Evolutionary conservation across 192 early-diverging fungal species (phyloP).

Genomic region (Dispira parvispora): DNA sequence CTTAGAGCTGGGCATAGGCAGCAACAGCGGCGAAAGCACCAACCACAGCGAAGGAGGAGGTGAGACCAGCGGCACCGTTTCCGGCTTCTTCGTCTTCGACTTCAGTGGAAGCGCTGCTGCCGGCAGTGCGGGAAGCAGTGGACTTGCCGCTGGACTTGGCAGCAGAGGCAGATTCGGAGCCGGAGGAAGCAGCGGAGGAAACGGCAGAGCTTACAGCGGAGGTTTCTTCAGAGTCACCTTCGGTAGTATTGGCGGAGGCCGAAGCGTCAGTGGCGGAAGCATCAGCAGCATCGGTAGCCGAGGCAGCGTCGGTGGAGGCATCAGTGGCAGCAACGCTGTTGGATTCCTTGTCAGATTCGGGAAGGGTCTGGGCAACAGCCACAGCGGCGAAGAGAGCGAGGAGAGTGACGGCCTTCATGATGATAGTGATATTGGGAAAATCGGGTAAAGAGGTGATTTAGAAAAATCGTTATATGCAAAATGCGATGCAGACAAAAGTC

Average conservation of each 20-base stretch:
- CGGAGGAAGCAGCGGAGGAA: background rate
- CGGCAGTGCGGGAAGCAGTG: background rate
- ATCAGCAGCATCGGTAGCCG: background rate
- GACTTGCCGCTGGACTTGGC: no score
- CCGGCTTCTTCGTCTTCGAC: background rate
- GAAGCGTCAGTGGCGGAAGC: background rate
- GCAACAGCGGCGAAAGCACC: constrained; percentile 1
- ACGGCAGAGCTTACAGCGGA: background rate
- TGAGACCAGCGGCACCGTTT: background rate
- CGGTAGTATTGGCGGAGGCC: no score
- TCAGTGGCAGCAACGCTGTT: background rate
- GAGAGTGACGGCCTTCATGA: background rate
- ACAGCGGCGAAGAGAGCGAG: background rate
- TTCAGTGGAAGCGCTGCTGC: background rate
- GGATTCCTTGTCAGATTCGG: no score
- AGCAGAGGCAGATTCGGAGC: no score
- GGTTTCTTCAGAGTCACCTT: background rate
- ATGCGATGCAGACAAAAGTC: background rate
- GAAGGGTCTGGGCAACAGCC: background rate
- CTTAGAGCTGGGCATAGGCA: constrained; percentile 1
- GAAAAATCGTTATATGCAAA: background rate
- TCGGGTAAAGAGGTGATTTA: background rate
- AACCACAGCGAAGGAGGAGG: background rate
- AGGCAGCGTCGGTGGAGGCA: background rate
- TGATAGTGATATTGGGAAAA: background rate